phyloP scores from a whole-genome alignment of 768 basidiomycete species.

The Terana coerulea region DNA sequence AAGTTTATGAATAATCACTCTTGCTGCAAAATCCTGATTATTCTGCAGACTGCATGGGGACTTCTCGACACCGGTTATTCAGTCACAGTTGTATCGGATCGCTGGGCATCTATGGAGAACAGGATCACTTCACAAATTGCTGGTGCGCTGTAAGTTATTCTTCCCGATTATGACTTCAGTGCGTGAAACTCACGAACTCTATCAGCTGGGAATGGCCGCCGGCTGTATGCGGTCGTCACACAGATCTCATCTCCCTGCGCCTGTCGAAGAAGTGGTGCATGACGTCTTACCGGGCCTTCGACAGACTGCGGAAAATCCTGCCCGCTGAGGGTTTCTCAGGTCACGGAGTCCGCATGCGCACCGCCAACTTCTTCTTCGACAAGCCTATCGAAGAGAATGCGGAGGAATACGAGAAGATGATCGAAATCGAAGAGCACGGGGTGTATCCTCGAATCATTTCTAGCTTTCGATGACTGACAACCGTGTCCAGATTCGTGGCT shows the following conservation, averaged over 20 bases:
- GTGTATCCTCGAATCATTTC: not conserved
- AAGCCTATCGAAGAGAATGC: constrained; percentile 22
- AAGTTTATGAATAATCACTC: constrained; percentile 2
- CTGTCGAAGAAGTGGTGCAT: constrained; percentile 35
- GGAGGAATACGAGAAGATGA: constrained; percentile 30
- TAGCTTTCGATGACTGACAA: too few relatives aligned
- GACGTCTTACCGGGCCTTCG: constrained; percentile 32
- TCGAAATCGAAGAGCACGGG: constrained; percentile 14
- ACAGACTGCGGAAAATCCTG: constrained; percentile 17
- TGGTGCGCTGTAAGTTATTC: constrained; percentile 24
- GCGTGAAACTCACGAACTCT: constrained; percentile 7
- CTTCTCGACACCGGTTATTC: constrained; percentile 34
- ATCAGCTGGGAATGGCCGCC: constrained; percentile 36
- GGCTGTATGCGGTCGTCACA: constrained; percentile 37
- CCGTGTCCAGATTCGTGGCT: constrained; percentile 25
- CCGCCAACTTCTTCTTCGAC: constrained; percentile 34
- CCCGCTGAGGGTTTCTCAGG: constrained; percentile 16
- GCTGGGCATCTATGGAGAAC: constrained; percentile 15
- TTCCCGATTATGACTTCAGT: not conserved
- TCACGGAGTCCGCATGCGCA: constrained; percentile 32
- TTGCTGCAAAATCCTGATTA: not conserved
- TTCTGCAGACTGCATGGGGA: constrained; percentile 26
- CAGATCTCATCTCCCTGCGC: constrained; percentile 31
- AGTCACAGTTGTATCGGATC: constrained; percentile 31
- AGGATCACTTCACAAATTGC: constrained; percentile 21